Evolutionary conservation across 805 yeast genomes (phyloP).

Genomic region (Kazachstania africana): DNA sequence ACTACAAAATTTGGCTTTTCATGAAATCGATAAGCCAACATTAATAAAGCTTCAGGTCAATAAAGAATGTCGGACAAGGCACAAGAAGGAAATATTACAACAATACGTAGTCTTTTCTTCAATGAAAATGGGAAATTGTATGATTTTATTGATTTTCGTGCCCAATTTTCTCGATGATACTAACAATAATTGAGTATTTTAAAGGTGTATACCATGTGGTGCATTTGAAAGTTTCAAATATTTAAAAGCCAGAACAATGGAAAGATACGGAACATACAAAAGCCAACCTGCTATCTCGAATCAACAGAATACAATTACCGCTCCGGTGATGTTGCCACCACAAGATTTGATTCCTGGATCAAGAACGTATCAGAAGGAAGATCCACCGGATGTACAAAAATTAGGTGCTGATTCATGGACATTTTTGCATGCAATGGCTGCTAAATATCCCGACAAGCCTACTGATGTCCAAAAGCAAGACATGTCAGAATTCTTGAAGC

Average conservation of each 20-base stretch:
- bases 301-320: not conserved
- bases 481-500: constrained; percentile 52
- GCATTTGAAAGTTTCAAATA: constrained; percentile 60
- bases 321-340: constrained; percentile 36
- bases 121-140: constrained; percentile 92
- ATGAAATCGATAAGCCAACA: no score
- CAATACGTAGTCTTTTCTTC: constrained; percentile 25
- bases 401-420: constrained; percentile 91
- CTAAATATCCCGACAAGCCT: constrained; percentile 74
- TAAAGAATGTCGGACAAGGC: no score
- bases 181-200: no score
- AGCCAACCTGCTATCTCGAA: no score
- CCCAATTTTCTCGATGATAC: no score
- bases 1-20: no score
- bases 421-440: constrained; percentile 79
- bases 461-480: constrained; percentile 50
- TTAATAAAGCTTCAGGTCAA: no score
- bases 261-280: not conserved
- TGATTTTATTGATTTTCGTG: no score
- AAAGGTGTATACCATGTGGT: constrained; percentile 79
- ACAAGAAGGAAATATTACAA: not conserved
- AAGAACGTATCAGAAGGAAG: constrained; percentile 33
- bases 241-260: constrained; percentile 3
- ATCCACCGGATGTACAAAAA: constrained; percentile 80
- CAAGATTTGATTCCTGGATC: constrained; percentile 35